Conservation (phyloP, 352 stramenopile genomes). For the Plasmopara halstedii region DNA sequence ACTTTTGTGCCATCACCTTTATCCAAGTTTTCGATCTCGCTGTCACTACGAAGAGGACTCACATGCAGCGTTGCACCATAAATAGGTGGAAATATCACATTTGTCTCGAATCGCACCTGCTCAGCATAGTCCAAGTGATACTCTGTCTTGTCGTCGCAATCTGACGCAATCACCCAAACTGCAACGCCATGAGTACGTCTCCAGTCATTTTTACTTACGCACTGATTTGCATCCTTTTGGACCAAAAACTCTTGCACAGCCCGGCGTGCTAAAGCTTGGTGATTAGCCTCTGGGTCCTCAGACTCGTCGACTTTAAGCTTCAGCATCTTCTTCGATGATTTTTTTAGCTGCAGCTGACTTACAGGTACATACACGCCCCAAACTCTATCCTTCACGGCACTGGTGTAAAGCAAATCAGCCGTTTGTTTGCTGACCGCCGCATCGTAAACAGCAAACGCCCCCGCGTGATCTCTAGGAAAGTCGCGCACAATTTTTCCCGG, state of each 20-base stretch:
- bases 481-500: slow-evolving; percentile 38
- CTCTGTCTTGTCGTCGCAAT: slow-evolving; percentile 51
- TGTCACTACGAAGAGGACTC: slow-evolving; percentile 31
- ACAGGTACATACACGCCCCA: slow-evolving; percentile 61
- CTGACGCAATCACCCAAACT: slow-evolving; percentile 63
- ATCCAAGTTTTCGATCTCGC: neutral
- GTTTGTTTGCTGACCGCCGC: slow-evolving; percentile 33
- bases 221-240: slow-evolving; percentile 6
- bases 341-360: slow-evolving; percentile 15
- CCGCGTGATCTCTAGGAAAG: slow-evolving; percentile 28
- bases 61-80: slow-evolving; percentile 74
- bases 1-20: slow-evolving; percentile 5
- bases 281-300: slow-evolving; percentile 24
- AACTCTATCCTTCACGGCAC: slow-evolving; percentile 43
- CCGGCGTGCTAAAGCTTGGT: slow-evolving; percentile 29
- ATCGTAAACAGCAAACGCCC: slow-evolving; percentile 36
- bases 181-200: slow-evolving; percentile 37
- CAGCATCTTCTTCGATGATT: neutral
- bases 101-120: slow-evolving; percentile 66
- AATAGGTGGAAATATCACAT: slow-evolving; percentile 55
- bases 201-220: slow-evolving; percentile 32
- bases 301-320: slow-evolving; percentile 9
- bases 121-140: slow-evolving; percentile 74
- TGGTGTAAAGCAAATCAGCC: slow-evolving; percentile 48
- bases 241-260: slow-evolving; percentile 56